Base-by-base conservation (phyloP, 768 basidiomycete genomes). In the Bullera alba region DNA sequence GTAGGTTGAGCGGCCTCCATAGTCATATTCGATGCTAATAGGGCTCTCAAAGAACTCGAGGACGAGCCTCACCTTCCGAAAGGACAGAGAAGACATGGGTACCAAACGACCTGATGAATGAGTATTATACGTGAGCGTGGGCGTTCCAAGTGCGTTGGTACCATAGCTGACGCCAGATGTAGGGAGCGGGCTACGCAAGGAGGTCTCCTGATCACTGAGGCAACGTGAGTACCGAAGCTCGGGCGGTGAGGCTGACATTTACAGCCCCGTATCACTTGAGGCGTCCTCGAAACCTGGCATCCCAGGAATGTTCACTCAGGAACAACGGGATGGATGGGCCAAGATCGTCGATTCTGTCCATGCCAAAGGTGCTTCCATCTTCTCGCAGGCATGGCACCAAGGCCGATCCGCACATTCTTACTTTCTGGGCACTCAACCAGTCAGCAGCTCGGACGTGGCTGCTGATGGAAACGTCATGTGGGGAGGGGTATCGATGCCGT, bases 121-220 rank as follows among this genome's bases (percentile, higher is more conserved):
- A 32, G 35, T 57, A 57, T 28, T 57, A 57, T 21, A 29, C 22
- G 53, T 53, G 26, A 23, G 52, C 37, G 4, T 12, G 17, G 28
- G 7, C 28, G 8, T 8, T 8, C 32, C 10, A 34, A 34, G n/a
- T n/a, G n/a, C n/a, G n/a, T n/a, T n/a, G n/a, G n/a, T n/a, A n/a
- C n/a, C n/a, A n/a, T 34, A n/a, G 32, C 10, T 34, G 32, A n/a
- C 32, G 74, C 61, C 78, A 34, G 32, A 34, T 10, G 32, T n/a
- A 34, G 32, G 10, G 37, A 74, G 50, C 56, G 74, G 43, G 71
- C 72, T 1, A 68, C 66, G 16, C 36, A 57, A 0, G 65, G 69
- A 2, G 73, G 73, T 25, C 42, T 74, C 25, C 28, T 73, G 3
- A 73, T 73, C 54, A 53, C 53, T 1, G 71, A 73, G 42, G 58